Evolutionary conservation across 805 yeast species (phyloP).

Genomic region (Metschnikowia proteae): DNA sequence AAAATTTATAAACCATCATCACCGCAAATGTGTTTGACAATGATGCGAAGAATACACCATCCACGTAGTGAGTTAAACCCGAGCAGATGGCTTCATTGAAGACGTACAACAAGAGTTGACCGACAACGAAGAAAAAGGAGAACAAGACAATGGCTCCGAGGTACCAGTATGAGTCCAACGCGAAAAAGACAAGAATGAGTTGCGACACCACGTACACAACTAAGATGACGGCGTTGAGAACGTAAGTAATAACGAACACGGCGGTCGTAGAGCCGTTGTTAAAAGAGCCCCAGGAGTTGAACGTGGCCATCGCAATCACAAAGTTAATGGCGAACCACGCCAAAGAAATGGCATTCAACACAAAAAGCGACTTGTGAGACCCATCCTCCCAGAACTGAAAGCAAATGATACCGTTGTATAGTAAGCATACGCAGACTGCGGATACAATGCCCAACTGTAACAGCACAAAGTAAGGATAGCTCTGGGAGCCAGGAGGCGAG

Average conservation of each 20-base stretch:
- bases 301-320: slow-evolving; percentile 66
- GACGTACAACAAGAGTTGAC: slow-evolving; percentile 75
- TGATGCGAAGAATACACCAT: slow-evolving; percentile 84
- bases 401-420: slow-evolving; percentile 74
- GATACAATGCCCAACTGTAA: slow-evolving; percentile 73
- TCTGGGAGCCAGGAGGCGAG: slow-evolving; percentile 72
- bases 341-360: slow-evolving; percentile 49
- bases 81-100: slow-evolving; percentile 65
- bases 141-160: slow-evolving; percentile 77
- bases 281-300: slow-evolving; percentile 55
- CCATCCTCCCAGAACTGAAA: slow-evolving; percentile 97
- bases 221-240: slow-evolving; percentile 66
- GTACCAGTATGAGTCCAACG: slow-evolving; percentile 82
- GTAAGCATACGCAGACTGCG: slow-evolving; percentile 64
- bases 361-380: slow-evolving; percentile 57
- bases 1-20: slow-evolving; percentile 94
- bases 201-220: slow-evolving; percentile 64
- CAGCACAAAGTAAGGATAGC: slow-evolving; percentile 81
- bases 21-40: slow-evolving; percentile 73
- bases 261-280: slow-evolving; percentile 56
- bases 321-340: slow-evolving; percentile 63
- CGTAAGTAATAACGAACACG: slow-evolving; percentile 64
- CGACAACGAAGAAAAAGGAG: slow-evolving; percentile 67
- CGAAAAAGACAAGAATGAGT: slow-evolving; percentile 58
- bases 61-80: slow-evolving; percentile 78